Percentiles rank a stretch among this genome's conserved stretches.
phyloP scores from a whole-genome alignment of 768 basidiomycete species.

The Chlorophyllum brunneum region DNA sequence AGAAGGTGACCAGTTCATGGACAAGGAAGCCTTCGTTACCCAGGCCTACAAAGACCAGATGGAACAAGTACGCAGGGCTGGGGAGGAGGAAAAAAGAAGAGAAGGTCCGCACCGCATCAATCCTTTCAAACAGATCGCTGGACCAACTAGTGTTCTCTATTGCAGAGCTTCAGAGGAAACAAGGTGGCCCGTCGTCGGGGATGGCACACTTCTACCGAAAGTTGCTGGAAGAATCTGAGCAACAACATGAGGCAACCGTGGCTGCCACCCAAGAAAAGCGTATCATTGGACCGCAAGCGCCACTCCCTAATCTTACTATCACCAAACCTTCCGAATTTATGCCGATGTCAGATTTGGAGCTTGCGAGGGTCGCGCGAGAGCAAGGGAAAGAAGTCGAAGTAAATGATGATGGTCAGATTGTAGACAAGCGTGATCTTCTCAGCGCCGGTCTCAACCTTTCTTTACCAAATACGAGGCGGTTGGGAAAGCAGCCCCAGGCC shows the following conservation, averaged over 20 bases:
- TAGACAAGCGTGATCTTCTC: constrained; percentile 91
- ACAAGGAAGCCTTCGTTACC: constrained; percentile 97
- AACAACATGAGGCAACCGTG: constrained; percentile 83
- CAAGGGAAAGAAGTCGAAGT: constrained; percentile 86
- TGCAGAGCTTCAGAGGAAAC: constrained; percentile 61
- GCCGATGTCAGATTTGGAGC: constrained; percentile 66
- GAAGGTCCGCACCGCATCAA: constrained; percentile 65
- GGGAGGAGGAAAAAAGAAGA: constrained; percentile 85
- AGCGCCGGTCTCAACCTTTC: constrained; percentile 91
- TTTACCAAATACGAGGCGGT: constrained; percentile 70
- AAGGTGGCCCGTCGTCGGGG: constrained; percentile 57
- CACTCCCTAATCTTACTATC: constrained; percentile 68
- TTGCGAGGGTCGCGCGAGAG: constrained; percentile 63
- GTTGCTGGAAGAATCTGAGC: constrained; percentile 73
- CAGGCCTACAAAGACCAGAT: constrained; percentile 97
- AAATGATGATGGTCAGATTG: constrained; percentile 96
- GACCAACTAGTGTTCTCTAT: not conserved
- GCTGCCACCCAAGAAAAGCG: constrained; percentile 61
- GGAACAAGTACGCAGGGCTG: constrained; percentile 84
- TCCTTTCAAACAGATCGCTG: not conserved
- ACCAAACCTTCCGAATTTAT: constrained; percentile 64
- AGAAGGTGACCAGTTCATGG: constrained; percentile 91
- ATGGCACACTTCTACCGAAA: constrained; percentile 83
- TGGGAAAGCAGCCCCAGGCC: constrained; percentile 42
- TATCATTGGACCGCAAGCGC: constrained; percentile 60